These are phyloP conservation scores for Pyrenophora teres DNA, from an alignment of 2,329 filamentous ascomycete genomes.

Conservation along the genomic window DNA sequence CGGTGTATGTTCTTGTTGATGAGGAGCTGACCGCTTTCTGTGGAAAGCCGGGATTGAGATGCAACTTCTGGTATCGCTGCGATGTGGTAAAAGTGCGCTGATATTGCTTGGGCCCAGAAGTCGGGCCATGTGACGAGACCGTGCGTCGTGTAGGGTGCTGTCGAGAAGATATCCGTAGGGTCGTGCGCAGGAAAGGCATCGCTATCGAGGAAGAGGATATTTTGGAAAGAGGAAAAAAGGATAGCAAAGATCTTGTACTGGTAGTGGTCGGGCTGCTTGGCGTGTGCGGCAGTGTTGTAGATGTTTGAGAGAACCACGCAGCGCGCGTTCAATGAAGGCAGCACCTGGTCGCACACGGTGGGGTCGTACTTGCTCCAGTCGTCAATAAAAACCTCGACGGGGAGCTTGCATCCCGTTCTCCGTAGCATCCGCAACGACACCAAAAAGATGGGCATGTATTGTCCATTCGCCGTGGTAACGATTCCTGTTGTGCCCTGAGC, in stretches of 20 bases:
- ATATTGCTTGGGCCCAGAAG: constrained; percentile 54
- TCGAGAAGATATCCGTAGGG: constrained; percentile 55
- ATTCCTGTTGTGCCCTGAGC: constrained; percentile 53
- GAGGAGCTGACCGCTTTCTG: constrained; percentile 57
- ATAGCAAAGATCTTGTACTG: constrained; percentile 64
- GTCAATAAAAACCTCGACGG: constrained; percentile 53
- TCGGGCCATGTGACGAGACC: constrained; percentile 65
- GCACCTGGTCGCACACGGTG: constrained; percentile 45
- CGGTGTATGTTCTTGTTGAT: constrained; percentile 56
- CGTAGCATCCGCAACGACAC: constrained; percentile 59
- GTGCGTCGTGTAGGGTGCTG: constrained; percentile 56
- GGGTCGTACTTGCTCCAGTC: constrained; percentile 45
- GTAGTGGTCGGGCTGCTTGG: constrained; percentile 41
- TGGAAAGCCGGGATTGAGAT: constrained; percentile 43
- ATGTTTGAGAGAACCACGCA: constrained; percentile 44
- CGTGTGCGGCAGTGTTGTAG: constrained; percentile 16
- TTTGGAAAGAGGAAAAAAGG: constrained; percentile 63
- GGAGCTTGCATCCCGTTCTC: constrained; percentile 55
- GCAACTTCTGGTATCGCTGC: constrained; percentile 43
- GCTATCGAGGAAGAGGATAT: constrained; percentile 63
- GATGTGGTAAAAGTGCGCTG: constrained; percentile 54
- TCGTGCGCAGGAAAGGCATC: constrained; percentile 59
- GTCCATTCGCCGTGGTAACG: constrained; percentile 56
- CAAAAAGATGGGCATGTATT: constrained; percentile 57
- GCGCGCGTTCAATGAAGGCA: constrained; percentile 47